Base-by-base conservation (phyloP, 345 rosid genomes). In the Crucihimalaya himalaica region DNA sequence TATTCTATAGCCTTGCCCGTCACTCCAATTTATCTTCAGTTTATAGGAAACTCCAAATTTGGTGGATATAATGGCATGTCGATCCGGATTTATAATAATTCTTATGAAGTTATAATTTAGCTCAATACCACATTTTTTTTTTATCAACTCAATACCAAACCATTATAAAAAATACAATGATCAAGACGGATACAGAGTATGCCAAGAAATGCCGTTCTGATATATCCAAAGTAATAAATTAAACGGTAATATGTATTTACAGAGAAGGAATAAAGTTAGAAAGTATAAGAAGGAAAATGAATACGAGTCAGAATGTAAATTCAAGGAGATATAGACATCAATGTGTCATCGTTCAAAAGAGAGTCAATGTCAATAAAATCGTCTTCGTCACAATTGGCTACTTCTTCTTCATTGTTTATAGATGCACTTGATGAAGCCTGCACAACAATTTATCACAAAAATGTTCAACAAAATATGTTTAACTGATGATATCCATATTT, bases 301-400 rank as follows among this genome's bases (percentile, higher is more conserved):
- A 50, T 27, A 42, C 21, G 48, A 66, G 51, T 8, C 18, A 19
- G 28, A 48, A 48, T 63, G 51, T 29, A 23, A 5, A 32, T 52
- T 68, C 83, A 92, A 66, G 87, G 86, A 55, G 88, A 83, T 66
- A 83, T 67, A 5, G 96, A 83, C 93, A 92, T 88, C 77, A 88
- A 83, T 11, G 85, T 53, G 28, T 88, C 92, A 18, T 92, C 92
- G 47, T 89, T 83, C 82, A 92, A 77, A 74, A 89, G 79, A 46
- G 93, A 82, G 10, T 92, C 87, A 4, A 92, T 78, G 72, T 84
- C 92, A 46, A 84, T 10, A 19, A 81, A 55, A 19, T 85, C 91
- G 13, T 73, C 78, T 4, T 83, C 87, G 28, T 80, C 85, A 23
- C 31, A 82, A 31, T 77, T 79, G 15, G 20, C 71, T 21, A 20